Base-by-base conservation (phyloP, 495 filamentous ascomycete genomes). In the Staphylotrichum tortipilum region DNA sequence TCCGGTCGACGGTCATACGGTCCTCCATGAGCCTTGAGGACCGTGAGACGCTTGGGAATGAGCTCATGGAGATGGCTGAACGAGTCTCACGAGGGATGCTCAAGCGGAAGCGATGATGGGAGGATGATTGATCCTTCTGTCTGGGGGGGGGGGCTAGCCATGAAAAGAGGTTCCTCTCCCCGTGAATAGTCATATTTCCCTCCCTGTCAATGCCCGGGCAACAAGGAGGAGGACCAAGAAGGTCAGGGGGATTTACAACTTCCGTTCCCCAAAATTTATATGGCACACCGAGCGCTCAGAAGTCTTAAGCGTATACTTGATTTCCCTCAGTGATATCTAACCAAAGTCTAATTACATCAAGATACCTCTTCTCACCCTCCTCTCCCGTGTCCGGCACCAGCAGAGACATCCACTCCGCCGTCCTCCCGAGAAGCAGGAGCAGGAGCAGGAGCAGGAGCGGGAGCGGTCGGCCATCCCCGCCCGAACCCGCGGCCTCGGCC, bases 51-150 rank as follows among this genome's bases (percentile, higher is more conserved):
- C 73, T 98, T 30, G 76, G 80, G 7, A 90, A 95, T 57, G 83
- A 86, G 14, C 72, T 98, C 24, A 82, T 82, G 36, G 85, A 86
- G 57, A 83, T 96, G 49, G 80, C 84, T 9, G 90, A n/a, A 95
- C 60, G 83, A 82, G 50, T 97, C 94, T 61, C 82, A 87, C 59
- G 86, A 90, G 43, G 91, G 89, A 1, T 97, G 89, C 88, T 78
- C 81, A 34, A 90, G 86, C 66, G 89, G 82, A 47, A 85, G 80
- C 41, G 89, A 94, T 40, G 81, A 82, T 11, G 85, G 33, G 85
- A 89, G 54, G 89, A 91, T 53, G 84, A 75, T n/a, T 66, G n/a
- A n/a, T n/a, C n/a, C n/a, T n/a, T n/a, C n/a, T n/a, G n/a, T n/a
- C n/a, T n/a, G n/a, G n/a, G n/a, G n/a, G n/a, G n/a, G n/a, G n/a